Conservation (phyloP, 371 early-diverging fungal species). For the Syncephalastrum contaminatum region DNA sequence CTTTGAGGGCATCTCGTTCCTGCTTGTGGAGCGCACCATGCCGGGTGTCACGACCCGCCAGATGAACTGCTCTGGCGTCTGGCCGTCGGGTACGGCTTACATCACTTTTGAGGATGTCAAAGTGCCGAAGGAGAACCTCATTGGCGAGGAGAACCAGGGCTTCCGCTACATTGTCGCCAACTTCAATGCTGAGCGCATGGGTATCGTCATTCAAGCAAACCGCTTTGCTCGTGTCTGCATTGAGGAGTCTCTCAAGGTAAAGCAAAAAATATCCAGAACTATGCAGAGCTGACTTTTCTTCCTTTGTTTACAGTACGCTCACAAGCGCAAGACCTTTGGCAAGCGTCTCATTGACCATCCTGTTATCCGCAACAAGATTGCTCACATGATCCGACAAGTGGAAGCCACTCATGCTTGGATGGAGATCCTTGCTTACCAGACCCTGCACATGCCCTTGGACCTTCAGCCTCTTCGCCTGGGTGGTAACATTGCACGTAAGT, state of each 20-base stretch:
- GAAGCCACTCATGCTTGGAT: conserved; percentile 90
- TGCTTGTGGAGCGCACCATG: conserved; percentile 79
- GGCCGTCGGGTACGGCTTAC: conserved; percentile 79
- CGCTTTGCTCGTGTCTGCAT: conserved; percentile 86
- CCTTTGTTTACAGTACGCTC: conserved; percentile 56
- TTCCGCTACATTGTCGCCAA: conserved; percentile 78
- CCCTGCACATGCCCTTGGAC: conserved; percentile 63
- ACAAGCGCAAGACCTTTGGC: conserved; percentile 87
- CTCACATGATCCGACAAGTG: conserved; percentile 79
- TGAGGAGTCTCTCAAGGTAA: conserved; percentile 77
- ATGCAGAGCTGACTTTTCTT: neutral
- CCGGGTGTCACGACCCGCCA: conserved; percentile 81
- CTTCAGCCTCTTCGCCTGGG: conserved; percentile 73
- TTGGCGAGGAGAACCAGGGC: conserved; percentile 87
- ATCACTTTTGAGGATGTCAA: conserved; percentile 84
- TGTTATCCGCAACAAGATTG: conserved; percentile 71
- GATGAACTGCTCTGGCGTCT: conserved; percentile 75
- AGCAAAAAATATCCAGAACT: neutral
- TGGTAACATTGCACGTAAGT: conserved; percentile 72
- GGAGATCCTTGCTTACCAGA: conserved; percentile 71
- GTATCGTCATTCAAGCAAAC: conserved; percentile 82
- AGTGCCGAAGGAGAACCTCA: conserved; percentile 79
- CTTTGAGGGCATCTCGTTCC: conserved; percentile 80
- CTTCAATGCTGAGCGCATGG: conserved; percentile 81
- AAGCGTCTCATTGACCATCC: conserved; percentile 73